phyloP scores from a whole-genome alignment of 2,329 filamentous ascomycete species.

The Nemania diffusa region DNA sequence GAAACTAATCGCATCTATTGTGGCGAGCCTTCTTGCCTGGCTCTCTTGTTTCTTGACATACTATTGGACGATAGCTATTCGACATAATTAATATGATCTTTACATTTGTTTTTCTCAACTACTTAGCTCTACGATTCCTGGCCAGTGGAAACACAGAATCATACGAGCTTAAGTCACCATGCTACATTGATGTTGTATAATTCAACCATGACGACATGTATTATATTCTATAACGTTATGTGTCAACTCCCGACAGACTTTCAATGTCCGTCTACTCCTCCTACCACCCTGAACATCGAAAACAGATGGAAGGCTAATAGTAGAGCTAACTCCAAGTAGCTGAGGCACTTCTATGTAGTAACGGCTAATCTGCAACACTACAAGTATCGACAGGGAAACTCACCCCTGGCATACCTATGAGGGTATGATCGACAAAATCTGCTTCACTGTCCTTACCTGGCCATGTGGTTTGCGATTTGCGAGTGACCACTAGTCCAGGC shows the following conservation, averaged over 20 bases:
- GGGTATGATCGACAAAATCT: background rate
- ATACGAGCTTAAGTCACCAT: background rate
- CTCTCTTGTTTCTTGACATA: too few species aligned
- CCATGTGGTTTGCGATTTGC: background rate
- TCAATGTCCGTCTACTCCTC: background rate
- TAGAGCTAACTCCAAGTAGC: background rate
- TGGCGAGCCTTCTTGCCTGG: too few species aligned
- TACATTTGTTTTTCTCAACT: background rate
- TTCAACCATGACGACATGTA: background rate
- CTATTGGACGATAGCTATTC: too few species aligned
- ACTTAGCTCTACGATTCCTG: background rate
- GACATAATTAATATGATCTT: too few species aligned
- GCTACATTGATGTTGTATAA: background rate
- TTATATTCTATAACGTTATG: background rate
- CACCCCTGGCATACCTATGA: background rate
- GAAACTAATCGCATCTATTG: too few species aligned
- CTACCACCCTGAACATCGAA: background rate
- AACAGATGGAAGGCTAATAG: background rate
- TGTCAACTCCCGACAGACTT: background rate
- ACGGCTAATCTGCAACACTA: background rate
- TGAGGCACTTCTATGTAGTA: background rate
- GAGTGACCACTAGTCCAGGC: too few species aligned
- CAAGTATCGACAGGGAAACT: background rate
- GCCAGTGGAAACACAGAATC: background rate
- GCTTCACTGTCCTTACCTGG: background rate